Base-by-base conservation (phyloP, 768 basidiomycete genomes). In the Phylloporus sp. region DNA sequence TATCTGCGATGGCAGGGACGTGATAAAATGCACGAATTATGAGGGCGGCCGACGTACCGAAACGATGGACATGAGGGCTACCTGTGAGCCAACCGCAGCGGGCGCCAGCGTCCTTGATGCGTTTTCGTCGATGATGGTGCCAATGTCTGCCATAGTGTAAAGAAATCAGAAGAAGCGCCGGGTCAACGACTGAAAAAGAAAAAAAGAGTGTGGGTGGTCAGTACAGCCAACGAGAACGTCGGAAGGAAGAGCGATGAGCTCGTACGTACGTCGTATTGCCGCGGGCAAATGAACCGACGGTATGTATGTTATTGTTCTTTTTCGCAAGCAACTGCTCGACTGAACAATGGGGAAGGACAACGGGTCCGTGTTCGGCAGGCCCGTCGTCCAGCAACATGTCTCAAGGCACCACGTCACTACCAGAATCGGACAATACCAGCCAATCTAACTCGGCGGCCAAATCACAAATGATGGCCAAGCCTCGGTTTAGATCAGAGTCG, bases 41-140 rank as follows among this genome's bases (percentile, higher is more conserved):
- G 13, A 32, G 26, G 4, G 17, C 35, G n/a, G 17, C 31, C 27
- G 15, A 72, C 84, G 50, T 66, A 89, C 88, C 42, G 88, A 89
- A 46, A 90, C 51, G 46, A 78, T 66, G 53, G 72, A 72, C 88
- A 90, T 90, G 34, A 89, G 72, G 33, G 72, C 74, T 35, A 86
- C 80, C 65, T 90, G 88, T n/a, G 80, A 80, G 51, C 76, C 84
- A 23, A 90, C 88, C 44, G 88, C 86, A 48, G 76, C 75, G 68
- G 88, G 87, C 75, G 80, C 81, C 77, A 86, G 81, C 75, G 82
- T 75, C 77, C 85, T 71, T 44, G 69, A 57, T 41, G 53, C 18
- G 11, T 66, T 70, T 38, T 58, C 50, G 48, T 65, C 47, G 55
- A 72, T 63, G 44, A 74, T 60, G 29, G 59, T 32, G 20, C 58